These are phyloP conservation scores for Coleophoma crateriformis DNA, from an alignment of 2,329 filamentous ascomycete species.

Conservation along the genomic window DNA sequence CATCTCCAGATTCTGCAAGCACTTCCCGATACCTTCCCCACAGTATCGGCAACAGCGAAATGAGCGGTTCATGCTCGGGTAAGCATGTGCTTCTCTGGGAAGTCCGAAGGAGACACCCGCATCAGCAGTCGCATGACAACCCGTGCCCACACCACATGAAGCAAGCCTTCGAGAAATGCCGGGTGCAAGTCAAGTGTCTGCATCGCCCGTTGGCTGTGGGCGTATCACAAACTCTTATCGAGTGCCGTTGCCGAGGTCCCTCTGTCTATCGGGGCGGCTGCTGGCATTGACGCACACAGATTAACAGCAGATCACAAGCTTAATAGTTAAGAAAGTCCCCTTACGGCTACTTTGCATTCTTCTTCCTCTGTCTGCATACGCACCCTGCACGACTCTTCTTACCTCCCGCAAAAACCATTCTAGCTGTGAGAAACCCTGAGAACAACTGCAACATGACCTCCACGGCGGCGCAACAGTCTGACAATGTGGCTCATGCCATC, in stretches of 20 bases:
- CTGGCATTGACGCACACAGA: constrained; percentile 1
- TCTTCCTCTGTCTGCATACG: neutral
- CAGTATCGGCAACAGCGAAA: too few relatives aligned
- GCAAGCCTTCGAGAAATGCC: too few relatives aligned
- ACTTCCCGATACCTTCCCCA: too few relatives aligned
- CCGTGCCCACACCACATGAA: too few relatives aligned
- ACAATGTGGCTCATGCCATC: constrained; percentile 94
- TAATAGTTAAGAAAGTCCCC: neutral
- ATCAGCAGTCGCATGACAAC: too few relatives aligned
- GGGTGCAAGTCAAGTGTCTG: neutral
- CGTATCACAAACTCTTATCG: neutral
- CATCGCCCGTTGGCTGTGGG: neutral
- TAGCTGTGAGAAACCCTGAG: neutral
- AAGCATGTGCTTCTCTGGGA: too few relatives aligned
- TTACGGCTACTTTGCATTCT: neutral
- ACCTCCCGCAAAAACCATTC: neutral
- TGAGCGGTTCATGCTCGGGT: too few relatives aligned
- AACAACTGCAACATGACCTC: constrained; percentile 15
- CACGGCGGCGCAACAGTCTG: constrained; percentile 57
- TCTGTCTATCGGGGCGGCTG: neutral
- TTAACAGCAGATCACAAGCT: constrained; percentile 1
- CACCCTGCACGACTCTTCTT: neutral
- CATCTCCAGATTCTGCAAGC: too few relatives aligned
- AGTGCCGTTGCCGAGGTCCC: neutral
- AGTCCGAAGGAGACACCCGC: too few relatives aligned